Evolutionary conservation across 805 yeast species (phyloP).

Genomic region (Myxozyma mucilagina): DNA sequence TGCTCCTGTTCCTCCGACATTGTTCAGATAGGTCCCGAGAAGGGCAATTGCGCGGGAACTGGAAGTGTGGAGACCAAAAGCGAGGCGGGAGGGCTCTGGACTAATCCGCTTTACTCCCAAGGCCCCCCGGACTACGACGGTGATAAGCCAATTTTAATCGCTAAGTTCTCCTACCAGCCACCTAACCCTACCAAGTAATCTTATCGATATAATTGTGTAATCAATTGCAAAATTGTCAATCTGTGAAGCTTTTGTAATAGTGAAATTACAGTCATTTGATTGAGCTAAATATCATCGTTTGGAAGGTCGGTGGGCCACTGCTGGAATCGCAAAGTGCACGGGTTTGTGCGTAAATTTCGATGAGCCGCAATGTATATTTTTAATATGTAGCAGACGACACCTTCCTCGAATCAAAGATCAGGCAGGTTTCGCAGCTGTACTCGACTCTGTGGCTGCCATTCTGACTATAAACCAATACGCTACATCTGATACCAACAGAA

Average conservation of each 20-base stretch:
- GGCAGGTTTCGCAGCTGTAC: too few species aligned
- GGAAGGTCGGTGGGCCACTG: too few species aligned
- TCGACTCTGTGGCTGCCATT: neutral
- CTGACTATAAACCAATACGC: neutral
- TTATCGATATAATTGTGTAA: too few species aligned
- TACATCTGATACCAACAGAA: too few species aligned
- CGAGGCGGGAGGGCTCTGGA: neutral
- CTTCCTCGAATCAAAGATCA: neutral
- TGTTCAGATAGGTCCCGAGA: neutral
- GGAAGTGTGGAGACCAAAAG: neutral
- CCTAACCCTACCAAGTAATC: neutral
- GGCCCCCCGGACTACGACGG: neutral
- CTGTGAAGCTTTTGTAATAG: too few species aligned
- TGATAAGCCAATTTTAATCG: neutral
- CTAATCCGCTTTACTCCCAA: neutral
- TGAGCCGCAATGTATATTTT: too few species aligned
- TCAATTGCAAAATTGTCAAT: too few species aligned
- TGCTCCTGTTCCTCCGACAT: slow-evolving; percentile 10
- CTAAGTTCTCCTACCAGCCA: neutral
- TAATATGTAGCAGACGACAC: too few species aligned
- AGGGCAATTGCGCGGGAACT: neutral
- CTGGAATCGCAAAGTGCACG: too few species aligned
- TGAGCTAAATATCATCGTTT: too few species aligned
- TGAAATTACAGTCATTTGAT: too few species aligned
- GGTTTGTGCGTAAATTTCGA: too few species aligned